A percentile compares a stretch with the other conserved stretches of the same genome.
These are phyloP conservation scores for Gillenia trifoliata DNA, from an alignment of 306 rosid species.

Conservation along the genomic window DNA sequence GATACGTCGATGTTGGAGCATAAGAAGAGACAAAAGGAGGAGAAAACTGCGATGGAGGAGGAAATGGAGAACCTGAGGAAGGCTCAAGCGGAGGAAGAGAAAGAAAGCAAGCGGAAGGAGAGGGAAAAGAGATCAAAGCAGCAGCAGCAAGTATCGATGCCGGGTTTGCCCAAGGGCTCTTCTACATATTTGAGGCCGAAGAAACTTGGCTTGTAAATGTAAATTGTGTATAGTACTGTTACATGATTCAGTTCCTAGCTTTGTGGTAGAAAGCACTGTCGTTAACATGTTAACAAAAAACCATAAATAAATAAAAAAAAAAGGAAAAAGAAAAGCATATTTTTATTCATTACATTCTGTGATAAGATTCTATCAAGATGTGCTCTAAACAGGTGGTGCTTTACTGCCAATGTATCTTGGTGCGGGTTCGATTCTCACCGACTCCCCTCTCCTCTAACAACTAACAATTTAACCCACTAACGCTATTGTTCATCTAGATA, in stretches of 20 bases:
- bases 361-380: no score
- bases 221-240: not conserved
- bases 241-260: not conserved
- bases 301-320: no score
- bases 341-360: no score
- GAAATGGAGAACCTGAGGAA: slow-evolving; percentile 94
- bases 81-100: slow-evolving; percentile 67
- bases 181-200: slow-evolving; percentile 81
- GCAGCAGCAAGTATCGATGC: slow-evolving; percentile 70
- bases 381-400: no score
- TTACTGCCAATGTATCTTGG: no score
- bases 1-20: slow-evolving; percentile 90
- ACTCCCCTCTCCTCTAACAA: no score
- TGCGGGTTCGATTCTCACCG: no score
- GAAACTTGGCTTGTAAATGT: slow-evolving; percentile 65
- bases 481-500: no score
- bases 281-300: not conserved
- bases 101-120: slow-evolving; percentile 47
- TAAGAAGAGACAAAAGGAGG: slow-evolving; percentile 84
- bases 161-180: slow-evolving; percentile 72
- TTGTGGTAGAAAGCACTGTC: not conserved
- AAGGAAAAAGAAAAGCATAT: no score
- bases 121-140: slow-evolving; percentile 55
- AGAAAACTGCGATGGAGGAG: slow-evolving; percentile 92
- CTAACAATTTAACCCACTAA: no score